Evolutionary conservation across 2,329 filamentous ascomycete genomes (phyloP).

Genomic region (Xylaria multiplex): DNA sequence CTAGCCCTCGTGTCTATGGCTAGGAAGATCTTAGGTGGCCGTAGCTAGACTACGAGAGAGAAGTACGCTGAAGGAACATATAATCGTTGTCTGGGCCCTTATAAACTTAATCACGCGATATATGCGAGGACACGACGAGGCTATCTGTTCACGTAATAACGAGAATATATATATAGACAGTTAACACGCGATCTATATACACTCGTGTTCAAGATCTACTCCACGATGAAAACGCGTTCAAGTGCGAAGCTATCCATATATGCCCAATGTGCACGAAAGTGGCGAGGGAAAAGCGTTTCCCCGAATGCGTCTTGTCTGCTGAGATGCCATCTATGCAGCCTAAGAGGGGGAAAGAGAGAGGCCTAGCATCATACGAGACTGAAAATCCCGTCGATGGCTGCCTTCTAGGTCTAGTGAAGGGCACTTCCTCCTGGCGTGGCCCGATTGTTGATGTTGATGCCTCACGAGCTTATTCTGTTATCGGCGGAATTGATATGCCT

Average conservation of each 20-base stretch:
- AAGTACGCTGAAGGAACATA: neutral
- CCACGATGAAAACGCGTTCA: slow-evolving; percentile 18
- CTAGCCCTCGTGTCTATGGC: too few relatives aligned
- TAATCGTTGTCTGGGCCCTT: too few relatives aligned
- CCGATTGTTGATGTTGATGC: neutral
- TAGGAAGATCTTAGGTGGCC: too few relatives aligned
- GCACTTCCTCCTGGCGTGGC: slow-evolving; percentile 10
- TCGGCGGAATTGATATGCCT: neutral
- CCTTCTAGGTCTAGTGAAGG: slow-evolving; percentile 16
- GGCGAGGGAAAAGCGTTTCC: neutral
- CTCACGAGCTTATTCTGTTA: neutral
- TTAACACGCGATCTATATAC: slow-evolving; percentile 29
- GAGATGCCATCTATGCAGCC: slow-evolving; percentile 25
- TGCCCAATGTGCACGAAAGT: slow-evolving; percentile 10
- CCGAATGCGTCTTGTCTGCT: slow-evolving; percentile 13
- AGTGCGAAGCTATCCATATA: slow-evolving; percentile 17
- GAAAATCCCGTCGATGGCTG: neutral
- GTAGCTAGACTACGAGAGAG: neutral
- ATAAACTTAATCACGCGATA: neutral
- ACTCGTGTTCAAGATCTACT: slow-evolving; percentile 22
- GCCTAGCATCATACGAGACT: slow-evolving; percentile 11
- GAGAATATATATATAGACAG: slow-evolving; percentile 22
- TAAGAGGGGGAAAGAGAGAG: slow-evolving; percentile 4
- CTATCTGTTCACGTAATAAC: too few relatives aligned
- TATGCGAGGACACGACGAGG: neutral